Percentiles rank a stretch among this genome's conserved stretches.
phyloP scores from a whole-genome alignment of 2,329 filamentous ascomycete species.

The Anthostomella pinea region DNA sequence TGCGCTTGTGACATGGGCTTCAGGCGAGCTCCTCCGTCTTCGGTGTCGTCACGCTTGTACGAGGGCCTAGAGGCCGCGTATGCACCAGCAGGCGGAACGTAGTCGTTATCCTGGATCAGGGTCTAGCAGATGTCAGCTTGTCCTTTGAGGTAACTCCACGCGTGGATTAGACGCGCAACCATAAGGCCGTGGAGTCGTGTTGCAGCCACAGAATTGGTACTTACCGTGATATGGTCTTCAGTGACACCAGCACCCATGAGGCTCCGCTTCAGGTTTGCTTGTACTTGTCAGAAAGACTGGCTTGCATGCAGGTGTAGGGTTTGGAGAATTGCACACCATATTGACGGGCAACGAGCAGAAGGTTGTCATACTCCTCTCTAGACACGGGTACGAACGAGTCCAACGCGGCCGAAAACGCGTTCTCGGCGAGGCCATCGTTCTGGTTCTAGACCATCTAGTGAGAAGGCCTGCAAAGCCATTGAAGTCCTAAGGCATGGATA shows the following conservation, averaged over 20 bases:
- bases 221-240: constrained; percentile 45
- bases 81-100: constrained; percentile 7
- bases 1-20: constrained; percentile 5
- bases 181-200: too few relatives aligned
- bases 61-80: constrained; percentile 4
- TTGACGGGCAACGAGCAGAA: constrained; percentile 51
- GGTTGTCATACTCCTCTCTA: constrained; percentile 57
- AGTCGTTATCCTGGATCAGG: constrained; percentile 18
- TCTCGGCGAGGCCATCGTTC: constrained; percentile 10
- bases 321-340: constrained; percentile 46
- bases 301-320: neutral
- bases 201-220: constrained; percentile 20
- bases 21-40: constrained; percentile 6
- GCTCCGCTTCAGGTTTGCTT: constrained; percentile 46
- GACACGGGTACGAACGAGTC: constrained; percentile 48
- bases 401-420: constrained; percentile 31
- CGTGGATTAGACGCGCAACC: neutral
- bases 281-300: constrained; percentile 13
- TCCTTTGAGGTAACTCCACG: too few relatives aligned
- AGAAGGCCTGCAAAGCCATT: constrained; percentile 10
- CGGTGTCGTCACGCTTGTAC: constrained; percentile 10
- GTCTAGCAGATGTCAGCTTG: constrained; percentile 15
- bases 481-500: too few relatives aligned
- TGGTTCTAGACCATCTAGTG: constrained; percentile 15
- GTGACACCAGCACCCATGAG: constrained; percentile 48